Evolutionary conservation across 2,329 filamentous ascomycete species (phyloP).

Genomic region (Leptographium flavum): DNA sequence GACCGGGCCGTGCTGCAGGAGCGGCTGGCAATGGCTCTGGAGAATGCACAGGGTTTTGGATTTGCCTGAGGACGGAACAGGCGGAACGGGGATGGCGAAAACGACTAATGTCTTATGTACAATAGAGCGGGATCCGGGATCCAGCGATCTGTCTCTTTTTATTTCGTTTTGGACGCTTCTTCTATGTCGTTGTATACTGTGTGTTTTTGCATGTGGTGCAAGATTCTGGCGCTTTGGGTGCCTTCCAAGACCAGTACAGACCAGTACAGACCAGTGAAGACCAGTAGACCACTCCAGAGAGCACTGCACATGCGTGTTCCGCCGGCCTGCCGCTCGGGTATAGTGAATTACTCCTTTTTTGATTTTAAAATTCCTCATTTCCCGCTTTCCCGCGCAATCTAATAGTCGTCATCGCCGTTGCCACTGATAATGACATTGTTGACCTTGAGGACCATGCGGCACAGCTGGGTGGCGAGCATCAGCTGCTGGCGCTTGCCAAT

Average conservation of each 20-base stretch:
- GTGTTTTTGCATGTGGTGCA: background rate
- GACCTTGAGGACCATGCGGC: constrained; percentile 94
- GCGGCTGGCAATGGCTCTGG: constrained; percentile 71
- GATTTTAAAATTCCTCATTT: no score
- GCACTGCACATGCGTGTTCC: background rate
- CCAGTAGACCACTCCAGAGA: no score
- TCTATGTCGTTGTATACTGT: background rate
- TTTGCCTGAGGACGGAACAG: constrained; percentile 38
- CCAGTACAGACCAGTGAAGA: no score
- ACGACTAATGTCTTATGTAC: background rate
- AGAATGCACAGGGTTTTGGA: constrained; percentile 83
- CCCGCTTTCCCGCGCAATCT: constrained; percentile 18
- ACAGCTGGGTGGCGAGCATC: constrained; percentile 89
- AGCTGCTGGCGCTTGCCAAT: constrained; percentile 98
- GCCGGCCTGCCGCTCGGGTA: background rate
- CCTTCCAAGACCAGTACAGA: no score
- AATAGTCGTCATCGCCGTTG: constrained; percentile 77
- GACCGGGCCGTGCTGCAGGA: constrained; percentile 54
- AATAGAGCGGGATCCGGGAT: no score
- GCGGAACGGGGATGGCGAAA: background rate
- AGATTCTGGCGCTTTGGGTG: no score
- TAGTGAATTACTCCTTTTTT: no score
- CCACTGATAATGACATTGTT: constrained; percentile 94
- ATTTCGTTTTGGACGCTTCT: background rate
- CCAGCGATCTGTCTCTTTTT: background rate